Conservation (phyloP, 2,329 filamentous ascomycete genomes). For the Ophiostoma novo-ulmi region DNA sequence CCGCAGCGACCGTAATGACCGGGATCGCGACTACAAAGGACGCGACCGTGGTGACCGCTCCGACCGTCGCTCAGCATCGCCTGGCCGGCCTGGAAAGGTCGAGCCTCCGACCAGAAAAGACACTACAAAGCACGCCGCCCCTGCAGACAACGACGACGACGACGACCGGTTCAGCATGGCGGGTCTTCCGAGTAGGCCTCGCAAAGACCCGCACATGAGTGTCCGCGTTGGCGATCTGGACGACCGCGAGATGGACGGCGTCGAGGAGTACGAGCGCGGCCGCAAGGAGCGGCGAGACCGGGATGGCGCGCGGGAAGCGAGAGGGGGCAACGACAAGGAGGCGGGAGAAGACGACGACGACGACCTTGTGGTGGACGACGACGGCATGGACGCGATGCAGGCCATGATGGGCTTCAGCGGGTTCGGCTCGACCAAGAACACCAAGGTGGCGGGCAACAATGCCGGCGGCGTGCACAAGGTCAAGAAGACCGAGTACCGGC, state of each 20-base stretch:
- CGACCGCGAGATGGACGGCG: slow-evolving; percentile 2
- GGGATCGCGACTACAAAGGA: neutral
- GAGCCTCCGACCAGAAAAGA: neutral
- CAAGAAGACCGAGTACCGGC: slow-evolving; percentile 90
- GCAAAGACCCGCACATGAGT: slow-evolving; percentile 8
- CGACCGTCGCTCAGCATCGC: slow-evolving; percentile 3
- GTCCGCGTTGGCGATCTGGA: neutral
- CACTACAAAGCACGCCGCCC: neutral
- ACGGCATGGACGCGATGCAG: slow-evolving; percentile 67
- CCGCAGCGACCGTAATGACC: slow-evolving; percentile 9
- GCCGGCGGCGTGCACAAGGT: slow-evolving; percentile 78
- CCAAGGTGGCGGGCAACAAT: slow-evolving; percentile 83
- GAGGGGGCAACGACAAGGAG: slow-evolving; percentile 27
- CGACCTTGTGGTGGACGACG: slow-evolving; percentile 55
- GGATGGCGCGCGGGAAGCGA: neutral
- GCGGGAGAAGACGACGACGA: slow-evolving; percentile 41
- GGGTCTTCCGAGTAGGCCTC: slow-evolving; percentile 4
- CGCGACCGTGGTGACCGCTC: slow-evolving; percentile 9
- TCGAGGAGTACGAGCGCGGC: neutral
- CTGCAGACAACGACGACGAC: neutral
- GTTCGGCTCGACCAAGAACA: slow-evolving; percentile 82
- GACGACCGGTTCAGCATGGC: slow-evolving; percentile 9
- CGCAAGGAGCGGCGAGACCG: neutral
- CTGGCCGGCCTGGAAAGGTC: neutral
- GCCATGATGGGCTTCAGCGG: slow-evolving; percentile 85